Evolutionary conservation across 495 filamentous ascomycete genomes (phyloP).

Genomic region (Penicillium cataractarum): DNA sequence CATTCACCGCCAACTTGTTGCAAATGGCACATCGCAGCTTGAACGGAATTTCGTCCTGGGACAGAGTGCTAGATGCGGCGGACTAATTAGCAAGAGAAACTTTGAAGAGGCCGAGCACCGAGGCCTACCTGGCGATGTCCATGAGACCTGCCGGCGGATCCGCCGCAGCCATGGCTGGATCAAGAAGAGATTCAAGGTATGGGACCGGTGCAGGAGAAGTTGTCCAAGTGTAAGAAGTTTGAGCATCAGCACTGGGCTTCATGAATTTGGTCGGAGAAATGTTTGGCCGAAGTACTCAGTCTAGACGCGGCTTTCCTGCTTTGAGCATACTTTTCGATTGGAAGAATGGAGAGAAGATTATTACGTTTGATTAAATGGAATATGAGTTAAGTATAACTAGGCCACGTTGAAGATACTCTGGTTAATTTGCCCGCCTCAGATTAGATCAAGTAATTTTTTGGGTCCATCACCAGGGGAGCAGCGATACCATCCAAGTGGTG

Average conservation of each 20-base stretch:
- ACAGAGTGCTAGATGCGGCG: slow-evolving; percentile 62
- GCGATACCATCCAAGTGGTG: slow-evolving; percentile 45
- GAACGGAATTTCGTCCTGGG: slow-evolving; percentile 84
- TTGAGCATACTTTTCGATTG: not conserved
- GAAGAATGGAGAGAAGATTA: not conserved
- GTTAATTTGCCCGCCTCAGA: slow-evolving; percentile 42
- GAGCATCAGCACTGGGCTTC: slow-evolving; percentile 10
- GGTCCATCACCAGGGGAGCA: slow-evolving; percentile 46
- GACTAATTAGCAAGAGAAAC: not conserved
- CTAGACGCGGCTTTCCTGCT: slow-evolving; percentile 2
- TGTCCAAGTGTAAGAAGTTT: not conserved
- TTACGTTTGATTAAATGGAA: not conserved
- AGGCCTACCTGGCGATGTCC: slow-evolving; percentile 51
- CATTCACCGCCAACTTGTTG: slow-evolving; percentile 87
- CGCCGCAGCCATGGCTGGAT: slow-evolving; percentile 41
- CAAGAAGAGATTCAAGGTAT: not conserved
- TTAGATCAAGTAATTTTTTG: slow-evolving; percentile 63
- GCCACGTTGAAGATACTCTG: not conserved
- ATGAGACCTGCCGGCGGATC: slow-evolving; percentile 49
- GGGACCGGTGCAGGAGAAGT: slow-evolving; percentile 3
- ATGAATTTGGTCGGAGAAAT: slow-evolving; percentile 29
- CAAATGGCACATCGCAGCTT: slow-evolving; percentile 95
- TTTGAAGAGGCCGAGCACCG: not conserved
- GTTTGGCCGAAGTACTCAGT: slow-evolving; percentile 22
- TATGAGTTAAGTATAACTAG: not conserved